These are phyloP conservation scores for Elsinoe perseae DNA, from an alignment of 2,329 filamentous ascomycete genomes.

Conservation along the genomic window DNA sequence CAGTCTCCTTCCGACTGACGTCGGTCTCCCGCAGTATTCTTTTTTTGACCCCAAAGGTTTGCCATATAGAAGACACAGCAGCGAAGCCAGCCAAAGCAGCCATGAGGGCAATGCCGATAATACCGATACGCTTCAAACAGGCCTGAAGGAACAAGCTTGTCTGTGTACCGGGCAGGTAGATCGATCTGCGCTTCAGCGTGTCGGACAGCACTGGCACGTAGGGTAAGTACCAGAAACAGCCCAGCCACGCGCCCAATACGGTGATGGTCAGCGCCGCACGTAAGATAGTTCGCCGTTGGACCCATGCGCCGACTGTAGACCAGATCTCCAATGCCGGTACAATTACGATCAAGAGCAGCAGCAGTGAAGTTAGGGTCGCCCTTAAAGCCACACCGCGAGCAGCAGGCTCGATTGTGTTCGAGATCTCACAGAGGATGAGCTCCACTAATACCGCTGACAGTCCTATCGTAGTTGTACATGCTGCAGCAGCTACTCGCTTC, in stretches of 20 bases:
- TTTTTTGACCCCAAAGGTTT: slow-evolving; percentile 62
- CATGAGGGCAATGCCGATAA: slow-evolving; percentile 81
- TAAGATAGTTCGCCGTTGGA: slow-evolving; percentile 29
- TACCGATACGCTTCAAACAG: slow-evolving; percentile 60
- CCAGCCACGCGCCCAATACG: slow-evolving; percentile 60
- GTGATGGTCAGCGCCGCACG: slow-evolving; percentile 40
- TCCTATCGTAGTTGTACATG: slow-evolving; percentile 70
- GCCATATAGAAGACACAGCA: slow-evolving; percentile 80
- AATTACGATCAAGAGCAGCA: slow-evolving; percentile 64
- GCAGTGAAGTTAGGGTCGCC: slow-evolving; percentile 60
- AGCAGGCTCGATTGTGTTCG: slow-evolving; percentile 60
- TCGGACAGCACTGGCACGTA: slow-evolving; percentile 30
- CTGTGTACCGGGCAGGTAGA: slow-evolving; percentile 33
- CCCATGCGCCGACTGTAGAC: slow-evolving; percentile 33
- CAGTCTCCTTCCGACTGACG: slow-evolving; percentile 67
- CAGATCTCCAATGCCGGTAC: slow-evolving; percentile 76
- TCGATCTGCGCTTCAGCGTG: slow-evolving; percentile 10
- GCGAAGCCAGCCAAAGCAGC: slow-evolving; percentile 82
- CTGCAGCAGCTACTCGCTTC: slow-evolving; percentile 39
- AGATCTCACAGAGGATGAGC: slow-evolving; percentile 76
- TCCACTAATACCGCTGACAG: slow-evolving; percentile 71
- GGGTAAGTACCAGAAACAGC: slow-evolving; percentile 59
- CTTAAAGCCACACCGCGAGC: slow-evolving; percentile 62
- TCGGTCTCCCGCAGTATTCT: slow-evolving; percentile 58
- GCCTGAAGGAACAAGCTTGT: slow-evolving; percentile 43